A percentile compares a stretch with the other conserved stretches of the same genome.
phyloP scores from a whole-genome alignment of 805 yeast species.

The Metschnikowia continentalis region DNA sequence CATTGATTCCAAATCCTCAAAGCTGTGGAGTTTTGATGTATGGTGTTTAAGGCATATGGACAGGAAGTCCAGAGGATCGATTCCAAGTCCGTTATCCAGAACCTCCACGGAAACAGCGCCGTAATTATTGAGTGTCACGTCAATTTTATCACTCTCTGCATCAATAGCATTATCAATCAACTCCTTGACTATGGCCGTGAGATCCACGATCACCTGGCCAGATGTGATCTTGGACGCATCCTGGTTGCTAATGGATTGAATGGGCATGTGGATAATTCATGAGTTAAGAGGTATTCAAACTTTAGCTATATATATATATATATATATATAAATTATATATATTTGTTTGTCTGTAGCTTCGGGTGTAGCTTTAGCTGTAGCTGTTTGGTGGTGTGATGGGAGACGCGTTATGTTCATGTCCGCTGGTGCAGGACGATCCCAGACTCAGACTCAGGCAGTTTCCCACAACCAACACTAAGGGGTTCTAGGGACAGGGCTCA shows the following conservation, averaged over 20 bases:
- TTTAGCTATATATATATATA: no score
- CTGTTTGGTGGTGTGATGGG: no score
- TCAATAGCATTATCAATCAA: slow-evolving; percentile 84
- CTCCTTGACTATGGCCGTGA: slow-evolving; percentile 78
- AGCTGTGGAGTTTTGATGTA: slow-evolving; percentile 60
- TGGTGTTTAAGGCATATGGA: slow-evolving; percentile 56
- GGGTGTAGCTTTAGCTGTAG: no score
- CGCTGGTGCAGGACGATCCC: background rate
- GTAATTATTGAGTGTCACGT: slow-evolving; percentile 61
- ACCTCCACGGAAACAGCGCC: slow-evolving; percentile 72
- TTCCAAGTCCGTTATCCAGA: slow-evolving; percentile 66
- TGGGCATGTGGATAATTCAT: slow-evolving; percentile 10
- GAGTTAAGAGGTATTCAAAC: background rate
- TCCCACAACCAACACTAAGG: no score
- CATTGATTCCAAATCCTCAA: slow-evolving; percentile 50
- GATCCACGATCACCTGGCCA: slow-evolving; percentile 86
- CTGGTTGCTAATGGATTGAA: slow-evolving; percentile 24
- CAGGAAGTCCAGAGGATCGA: slow-evolving; percentile 47
- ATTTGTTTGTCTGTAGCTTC: no score
- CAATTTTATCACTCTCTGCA: slow-evolving; percentile 66
- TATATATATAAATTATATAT: no score
- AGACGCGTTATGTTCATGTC: background rate
- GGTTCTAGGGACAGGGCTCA: no score
- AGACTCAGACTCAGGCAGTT: background rate
- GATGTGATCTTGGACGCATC: slow-evolving; percentile 81